A percentile compares a stretch with the other conserved stretches of the same genome.
phyloP scores from a whole-genome alignment of 495 filamentous ascomycete genomes.

The Penicillium subrubescens region DNA sequence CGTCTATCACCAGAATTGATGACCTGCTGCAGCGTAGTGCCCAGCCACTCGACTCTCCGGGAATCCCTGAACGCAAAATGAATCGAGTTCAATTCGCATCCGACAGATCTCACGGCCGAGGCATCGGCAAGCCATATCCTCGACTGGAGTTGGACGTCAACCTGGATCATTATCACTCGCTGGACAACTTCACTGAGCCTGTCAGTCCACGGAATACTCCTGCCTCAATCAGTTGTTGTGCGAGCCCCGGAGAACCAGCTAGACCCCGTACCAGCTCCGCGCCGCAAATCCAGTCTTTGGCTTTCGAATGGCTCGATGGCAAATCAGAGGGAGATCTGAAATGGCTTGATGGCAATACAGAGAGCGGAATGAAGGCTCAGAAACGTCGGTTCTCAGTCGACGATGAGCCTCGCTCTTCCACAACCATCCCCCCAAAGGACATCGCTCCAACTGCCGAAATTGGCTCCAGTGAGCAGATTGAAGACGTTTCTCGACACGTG shows the following conservation, averaged over 20 bases:
- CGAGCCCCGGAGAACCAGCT: not conserved
- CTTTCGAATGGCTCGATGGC: slow-evolving; percentile 21
- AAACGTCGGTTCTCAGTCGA: slow-evolving; percentile 11
- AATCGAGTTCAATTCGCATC: not conserved
- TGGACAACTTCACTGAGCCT: slow-evolving; percentile 21
- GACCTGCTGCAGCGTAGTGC: not conserved
- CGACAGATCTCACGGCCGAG: not conserved
- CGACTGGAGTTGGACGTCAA: slow-evolving; percentile 25
- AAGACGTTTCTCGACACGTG: not conserved
- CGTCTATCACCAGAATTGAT: slow-evolving; percentile 16
- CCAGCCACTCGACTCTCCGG: not conserved
- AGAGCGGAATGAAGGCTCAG: not conserved
- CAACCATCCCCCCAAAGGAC: not conserved
- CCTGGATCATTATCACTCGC: slow-evolving; percentile 25
- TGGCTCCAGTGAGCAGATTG: not conserved
- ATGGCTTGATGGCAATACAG: not conserved
- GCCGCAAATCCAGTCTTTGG: slow-evolving; percentile 11
- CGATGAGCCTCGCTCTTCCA: slow-evolving; percentile 6
- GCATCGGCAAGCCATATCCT: slow-evolving; percentile 10
- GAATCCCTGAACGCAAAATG: not conserved
- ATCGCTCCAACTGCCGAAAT: not conserved
- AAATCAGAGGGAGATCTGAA: slow-evolving; percentile 9
- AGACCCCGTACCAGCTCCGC: slow-evolving; percentile 5
- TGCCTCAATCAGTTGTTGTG: slow-evolving; percentile 18
- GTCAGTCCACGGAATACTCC: slow-evolving; percentile 32